phyloP scores from a whole-genome alignment of 2,329 filamentous ascomycete genomes.

The Pseudocercospora ulei region DNA sequence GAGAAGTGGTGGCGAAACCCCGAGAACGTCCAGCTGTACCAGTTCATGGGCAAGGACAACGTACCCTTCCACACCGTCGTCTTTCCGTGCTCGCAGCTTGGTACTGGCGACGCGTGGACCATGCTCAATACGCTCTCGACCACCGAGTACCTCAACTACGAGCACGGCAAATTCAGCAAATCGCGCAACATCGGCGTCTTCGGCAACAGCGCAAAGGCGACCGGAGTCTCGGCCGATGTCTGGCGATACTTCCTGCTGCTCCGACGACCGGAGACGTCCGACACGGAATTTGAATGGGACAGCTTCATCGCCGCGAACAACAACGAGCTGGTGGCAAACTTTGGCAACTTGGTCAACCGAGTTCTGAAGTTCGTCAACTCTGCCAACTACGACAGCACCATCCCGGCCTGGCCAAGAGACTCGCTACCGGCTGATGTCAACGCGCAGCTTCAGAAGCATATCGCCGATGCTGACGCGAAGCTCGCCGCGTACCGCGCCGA shows the following conservation, averaged over 20 bases:
- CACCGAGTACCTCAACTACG: slow-evolving; percentile 82
- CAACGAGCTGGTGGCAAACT: slow-evolving; percentile 69
- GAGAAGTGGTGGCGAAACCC: slow-evolving; percentile 91
- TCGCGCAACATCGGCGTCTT: slow-evolving; percentile 84
- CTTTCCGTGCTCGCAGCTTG: slow-evolving; percentile 79
- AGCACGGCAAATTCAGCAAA: slow-evolving; percentile 86
- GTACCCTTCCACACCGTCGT: slow-evolving; percentile 83
- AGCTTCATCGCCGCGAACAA: slow-evolving; percentile 79
- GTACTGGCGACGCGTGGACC: slow-evolving; percentile 77
- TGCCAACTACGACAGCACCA: slow-evolving; percentile 56
- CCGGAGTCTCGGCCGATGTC: slow-evolving; percentile 73
- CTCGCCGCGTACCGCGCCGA: slow-evolving; percentile 59
- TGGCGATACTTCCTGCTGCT: slow-evolving; percentile 88
- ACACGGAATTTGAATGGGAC: slow-evolving; percentile 84
- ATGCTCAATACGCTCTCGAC: slow-evolving; percentile 80
- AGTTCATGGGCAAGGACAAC: slow-evolving; percentile 93
- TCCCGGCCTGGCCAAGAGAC: slow-evolving; percentile 42
- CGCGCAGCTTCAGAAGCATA: slow-evolving; percentile 35
- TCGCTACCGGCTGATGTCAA: slow-evolving; percentile 43
- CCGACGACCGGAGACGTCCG: slow-evolving; percentile 71
- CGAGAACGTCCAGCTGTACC: slow-evolving; percentile 76
- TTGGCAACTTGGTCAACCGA: slow-evolving; percentile 51
- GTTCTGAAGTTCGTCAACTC: slow-evolving; percentile 61
- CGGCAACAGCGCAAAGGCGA: slow-evolving; percentile 78
- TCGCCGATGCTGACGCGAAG: slow-evolving; percentile 55